Base-by-base conservation (phyloP, 225 moss, liverwort and hornwort genomes). In the Pseudisothecium myosuroides region DNA sequence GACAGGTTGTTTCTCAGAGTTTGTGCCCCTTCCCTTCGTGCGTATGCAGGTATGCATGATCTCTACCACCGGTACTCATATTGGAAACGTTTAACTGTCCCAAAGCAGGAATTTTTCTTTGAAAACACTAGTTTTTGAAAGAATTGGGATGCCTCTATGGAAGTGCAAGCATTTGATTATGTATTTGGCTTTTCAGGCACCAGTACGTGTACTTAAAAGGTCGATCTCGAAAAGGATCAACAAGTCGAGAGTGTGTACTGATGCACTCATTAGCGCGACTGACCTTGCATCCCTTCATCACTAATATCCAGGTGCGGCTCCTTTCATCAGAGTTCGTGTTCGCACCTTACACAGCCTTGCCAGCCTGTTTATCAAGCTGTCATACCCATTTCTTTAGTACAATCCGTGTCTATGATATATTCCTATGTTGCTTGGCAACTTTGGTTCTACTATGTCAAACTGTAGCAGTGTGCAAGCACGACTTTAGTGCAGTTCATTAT, bases 161-260 rank as follows among this genome's bases (percentile, higher is more conserved):
- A 64, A 54, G 43, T 77, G 29, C 29, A 47, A 87, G 82, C 32
- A 72, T 83, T 84, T 86, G 80, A 89, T 88, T 82, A 10, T 83
- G 29, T 89, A 22, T 45, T 86, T 83, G 61, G 36, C 39, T 83
- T 84, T 64, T 73, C 90, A 98, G 96, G 95, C 98, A 85, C 98
- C 96, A 69, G 69, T n/a, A n/a, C n/a, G n/a, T 96, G 43, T 98
- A 87, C 80, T 81, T 96, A 28, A 96, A 96, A 87, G 98, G 98
- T 82, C 96, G 91, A 89, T 94, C 98, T 87, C 96, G 98, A 87
- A 96, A 95, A 88, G 98, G 98, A 59, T 96, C 98, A 43, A 95
- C 98, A 72, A 96, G 96, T 95, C 96, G 98, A 76, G 98, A 98
- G 91, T 49, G 95, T 87, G 93, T 96, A 75, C 75, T 96, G 88